phyloP scores from a whole-genome alignment of 2,329 filamentous ascomycete species.

The Plenodomus tracheiphilus region DNA sequence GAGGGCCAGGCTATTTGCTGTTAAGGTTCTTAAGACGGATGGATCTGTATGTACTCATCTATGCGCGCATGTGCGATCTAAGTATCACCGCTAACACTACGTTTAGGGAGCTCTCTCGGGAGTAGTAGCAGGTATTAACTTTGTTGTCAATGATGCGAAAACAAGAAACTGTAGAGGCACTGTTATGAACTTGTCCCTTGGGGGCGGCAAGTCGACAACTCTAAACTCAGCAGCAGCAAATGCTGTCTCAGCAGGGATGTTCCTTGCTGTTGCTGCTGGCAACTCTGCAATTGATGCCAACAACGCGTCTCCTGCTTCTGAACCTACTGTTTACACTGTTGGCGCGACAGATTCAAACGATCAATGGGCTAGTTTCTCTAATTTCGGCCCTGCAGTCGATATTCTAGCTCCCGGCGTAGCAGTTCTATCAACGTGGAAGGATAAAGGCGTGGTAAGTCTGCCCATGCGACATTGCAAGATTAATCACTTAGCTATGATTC shows the following conservation, averaged over 20 bases:
- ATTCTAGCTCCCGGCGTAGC: conserved; percentile 39
- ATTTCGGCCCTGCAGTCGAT: conserved; percentile 28
- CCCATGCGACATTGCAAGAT: no score
- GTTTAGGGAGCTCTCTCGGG: conserved; percentile 28
- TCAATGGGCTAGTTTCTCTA: conserved; percentile 10
- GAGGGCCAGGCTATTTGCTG: conserved; percentile 37
- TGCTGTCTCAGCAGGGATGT: conserved; percentile 26
- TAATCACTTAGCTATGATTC: no score
- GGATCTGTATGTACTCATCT: no score
- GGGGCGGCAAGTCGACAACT: conserved; percentile 22
- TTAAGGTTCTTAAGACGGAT: conserved; percentile 40
- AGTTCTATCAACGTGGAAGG: conserved; percentile 47
- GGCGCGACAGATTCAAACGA: conserved; percentile 19
- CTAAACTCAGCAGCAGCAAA: conserved; percentile 30
- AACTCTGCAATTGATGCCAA: conserved; percentile 26
- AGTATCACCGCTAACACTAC: no score
- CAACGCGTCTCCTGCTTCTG: conserved; percentile 32
- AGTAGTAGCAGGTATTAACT: conserved; percentile 33
- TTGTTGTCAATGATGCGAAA: conserved; percentile 16
- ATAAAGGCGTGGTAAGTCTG: conserved; percentile 28
- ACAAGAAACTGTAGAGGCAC: conserved; percentile 9
- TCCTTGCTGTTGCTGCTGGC: conserved; percentile 34
- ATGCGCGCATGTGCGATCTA: no score
- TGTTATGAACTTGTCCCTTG: conserved; percentile 17
- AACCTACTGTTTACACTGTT: conserved; percentile 35